phyloP scores from a whole-genome alignment of 371 early-diverging fungal species.

The Mucor piriformis region DNA sequence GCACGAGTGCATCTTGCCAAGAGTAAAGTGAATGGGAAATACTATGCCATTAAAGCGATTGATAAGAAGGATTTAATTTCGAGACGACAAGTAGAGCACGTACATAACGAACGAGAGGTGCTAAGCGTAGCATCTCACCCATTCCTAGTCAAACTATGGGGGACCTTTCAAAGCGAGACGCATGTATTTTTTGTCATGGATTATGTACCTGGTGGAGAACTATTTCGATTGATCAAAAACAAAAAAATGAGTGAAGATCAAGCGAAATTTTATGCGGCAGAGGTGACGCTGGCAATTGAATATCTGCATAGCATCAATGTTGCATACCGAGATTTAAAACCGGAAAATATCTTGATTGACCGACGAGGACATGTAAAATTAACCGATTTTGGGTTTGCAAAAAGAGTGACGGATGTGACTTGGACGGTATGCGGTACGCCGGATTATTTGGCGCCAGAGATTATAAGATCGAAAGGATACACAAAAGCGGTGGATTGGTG shows the following conservation, averaged over 20 bases:
- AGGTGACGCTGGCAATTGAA: slow-evolving; percentile 77
- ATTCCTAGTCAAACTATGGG: slow-evolving; percentile 90
- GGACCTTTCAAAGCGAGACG: slow-evolving; percentile 86
- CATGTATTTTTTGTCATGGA: slow-evolving; percentile 95
- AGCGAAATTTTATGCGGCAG: slow-evolving; percentile 82
- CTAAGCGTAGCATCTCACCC: slow-evolving; percentile 82
- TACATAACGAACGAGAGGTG: slow-evolving; percentile 84
- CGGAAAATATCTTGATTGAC: slow-evolving; percentile 92
- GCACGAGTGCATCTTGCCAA: slow-evolving; percentile 68
- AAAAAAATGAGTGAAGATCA: slow-evolving; percentile 87
- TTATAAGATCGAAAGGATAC: slow-evolving; percentile 89
- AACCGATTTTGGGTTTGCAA: slow-evolving; percentile 99
- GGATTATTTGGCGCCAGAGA: slow-evolving; percentile 95
- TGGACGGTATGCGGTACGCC: slow-evolving; percentile 98
- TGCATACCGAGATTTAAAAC: slow-evolving; percentile 94
- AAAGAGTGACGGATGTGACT: slow-evolving; percentile 61
- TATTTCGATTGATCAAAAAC: slow-evolving; percentile 74
- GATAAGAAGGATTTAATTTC: slow-evolving; percentile 90
- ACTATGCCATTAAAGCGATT: slow-evolving; percentile 89
- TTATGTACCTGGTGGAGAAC: slow-evolving; percentile 95
- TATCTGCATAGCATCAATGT: slow-evolving; percentile 89
- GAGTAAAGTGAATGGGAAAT: slow-evolving; percentile 43
- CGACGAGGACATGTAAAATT: slow-evolving; percentile 93
- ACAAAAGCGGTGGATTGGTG: slow-evolving; percentile 93
- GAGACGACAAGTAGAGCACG: slow-evolving; percentile 91